Percentiles rank a stretch among this genome's conserved stretches.
These are phyloP conservation scores for Millerozyma miso DNA, from an alignment of 805 yeast species.

Conservation along the genomic window DNA sequence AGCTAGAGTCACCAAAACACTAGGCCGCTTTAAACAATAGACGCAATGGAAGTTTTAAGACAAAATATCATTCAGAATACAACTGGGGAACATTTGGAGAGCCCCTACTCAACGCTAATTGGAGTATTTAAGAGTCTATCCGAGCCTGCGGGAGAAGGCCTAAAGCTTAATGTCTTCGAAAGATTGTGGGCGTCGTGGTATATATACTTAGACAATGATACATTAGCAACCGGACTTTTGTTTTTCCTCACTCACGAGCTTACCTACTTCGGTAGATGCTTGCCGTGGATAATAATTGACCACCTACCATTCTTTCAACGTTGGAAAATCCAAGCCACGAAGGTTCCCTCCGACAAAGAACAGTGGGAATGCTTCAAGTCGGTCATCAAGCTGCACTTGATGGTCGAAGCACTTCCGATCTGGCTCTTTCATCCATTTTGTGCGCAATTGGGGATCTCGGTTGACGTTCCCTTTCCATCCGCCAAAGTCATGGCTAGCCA, in stretches of 20 bases:
- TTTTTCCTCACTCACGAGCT: constrained; percentile 81
- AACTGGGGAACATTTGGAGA: neutral
- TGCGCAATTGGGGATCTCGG: constrained; percentile 69
- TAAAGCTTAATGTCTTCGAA: constrained; percentile 49
- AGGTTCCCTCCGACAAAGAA: constrained; percentile 73
- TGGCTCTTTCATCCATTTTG: constrained; percentile 97
- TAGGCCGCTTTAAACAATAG: too few relatives aligned
- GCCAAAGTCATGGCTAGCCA: constrained; percentile 56
- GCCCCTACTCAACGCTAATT: neutral
- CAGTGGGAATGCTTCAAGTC: constrained; percentile 90
- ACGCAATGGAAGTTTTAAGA: neutral
- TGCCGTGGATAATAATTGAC: constrained; percentile 92
- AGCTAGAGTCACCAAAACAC: too few relatives aligned
- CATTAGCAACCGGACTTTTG: constrained; percentile 86
- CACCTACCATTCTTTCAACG: constrained; percentile 77
- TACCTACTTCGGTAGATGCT: constrained; percentile 84
- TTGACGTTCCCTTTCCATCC: constrained; percentile 82
- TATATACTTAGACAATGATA: constrained; percentile 78
- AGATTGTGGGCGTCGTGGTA: constrained; percentile 88
- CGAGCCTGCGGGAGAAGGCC: neutral
- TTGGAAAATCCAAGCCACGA: constrained; percentile 86
- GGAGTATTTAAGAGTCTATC: neutral
- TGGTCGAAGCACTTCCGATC: constrained; percentile 93
- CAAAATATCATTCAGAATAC: neutral
- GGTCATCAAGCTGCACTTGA: constrained; percentile 79